Base-by-base conservation (phyloP, 2,329 filamentous ascomycete genomes). In the Cladophialophora carrionii region DNA sequence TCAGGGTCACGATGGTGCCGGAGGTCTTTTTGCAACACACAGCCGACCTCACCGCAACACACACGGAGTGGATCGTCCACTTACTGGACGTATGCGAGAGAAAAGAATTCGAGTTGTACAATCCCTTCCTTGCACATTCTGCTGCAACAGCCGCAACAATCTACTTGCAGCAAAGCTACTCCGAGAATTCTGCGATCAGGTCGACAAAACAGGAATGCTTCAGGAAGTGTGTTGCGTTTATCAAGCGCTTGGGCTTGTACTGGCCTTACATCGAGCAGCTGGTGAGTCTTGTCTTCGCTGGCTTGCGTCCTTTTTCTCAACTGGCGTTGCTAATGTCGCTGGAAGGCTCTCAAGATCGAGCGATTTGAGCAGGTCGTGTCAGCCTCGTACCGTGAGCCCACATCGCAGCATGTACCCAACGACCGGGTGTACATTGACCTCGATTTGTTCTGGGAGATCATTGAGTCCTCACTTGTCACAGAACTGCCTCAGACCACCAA, bases 11-110 rank as follows among this genome's bases (percentile, higher is more conserved):
- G 2, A 83, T 84, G 48, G 61, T 71, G 9, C 83, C 83, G 0
- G 82, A 85, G 57, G 81, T 83, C 1, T 85, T 85, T 22, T 76
- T 85, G 1, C 82, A 84, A 55, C 81, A 84, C 66, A 84, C 81
- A 0, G 81, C 81, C 12, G 82, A 84, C 61, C 74, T 82, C 29
- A 83, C 84, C 31, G 78, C 79, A 0, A 80, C 79, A 0, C 82
- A 84, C 65, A 81, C 81, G 0, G 80, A 79, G 0, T 85, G 83
- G 83, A 82, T 84, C 29, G 77, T 84, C 3, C 81, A 83, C 69
- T 81, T 83, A 56, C 78, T 85, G 53, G 79, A 83, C 54, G 77
- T 78, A 66, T 76, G 80, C 63, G 74, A 78, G 73, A 76, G 80
- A 68, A 79, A 81, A 70, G 73, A 72, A 0, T 82, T 83, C 61